Evolutionary conservation across 2,329 filamentous ascomycete genomes (phyloP), one percentile per base, ranked within the genome.

Genomic region (Kalaharituber pfeilii): DNA sequence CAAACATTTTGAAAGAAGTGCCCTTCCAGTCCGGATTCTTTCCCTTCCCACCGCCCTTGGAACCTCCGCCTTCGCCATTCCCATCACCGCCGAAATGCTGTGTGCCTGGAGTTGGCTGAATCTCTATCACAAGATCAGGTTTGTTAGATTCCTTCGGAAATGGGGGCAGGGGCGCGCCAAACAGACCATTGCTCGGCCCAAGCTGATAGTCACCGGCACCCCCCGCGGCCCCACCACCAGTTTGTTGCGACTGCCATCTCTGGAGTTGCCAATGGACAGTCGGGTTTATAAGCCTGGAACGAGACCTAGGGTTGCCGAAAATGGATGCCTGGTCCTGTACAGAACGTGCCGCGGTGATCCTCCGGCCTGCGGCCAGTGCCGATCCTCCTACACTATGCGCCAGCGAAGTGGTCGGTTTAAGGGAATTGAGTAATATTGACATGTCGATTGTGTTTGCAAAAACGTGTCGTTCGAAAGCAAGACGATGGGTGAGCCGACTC

Each of bases 1-100:
- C 84, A 53, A 79, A 69, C 78, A 86, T 84, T 65, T 82, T 85
- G 36, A 71, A 68, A 6, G 69, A 57, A 1, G 70, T 72, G 20
- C 58, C 54, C 28, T 54, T 57, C 58, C 58, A 62, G 7, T 54
- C 52, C 20, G 57, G n/a, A 15, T 52, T 49, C 5, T 25, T 51
- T n/a, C 56, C 50, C 20, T 30, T 39, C 6, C 47, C 24, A 42
- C 30, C 28, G 33, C 36, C 49, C n/a, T 39, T 47, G 20, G 44
- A 28, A 11, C 33, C 49, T 27, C 33, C 29, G 7, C 36, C 29
- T 28, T 28, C 50, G 3, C 55, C 52, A 22, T 27, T 33, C 20
- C 44, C 50, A 15, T 15, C 28, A 8, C 20, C 44, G 6, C 53
- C 60, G 42, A 60, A 55, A 28, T 57, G 49, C 45, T 64, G 62